Evolutionary conservation across 352 stramenopile genomes (phyloP), one percentile per base, ranked within the genome.

Genomic region (Pythium monospermum): DNA sequence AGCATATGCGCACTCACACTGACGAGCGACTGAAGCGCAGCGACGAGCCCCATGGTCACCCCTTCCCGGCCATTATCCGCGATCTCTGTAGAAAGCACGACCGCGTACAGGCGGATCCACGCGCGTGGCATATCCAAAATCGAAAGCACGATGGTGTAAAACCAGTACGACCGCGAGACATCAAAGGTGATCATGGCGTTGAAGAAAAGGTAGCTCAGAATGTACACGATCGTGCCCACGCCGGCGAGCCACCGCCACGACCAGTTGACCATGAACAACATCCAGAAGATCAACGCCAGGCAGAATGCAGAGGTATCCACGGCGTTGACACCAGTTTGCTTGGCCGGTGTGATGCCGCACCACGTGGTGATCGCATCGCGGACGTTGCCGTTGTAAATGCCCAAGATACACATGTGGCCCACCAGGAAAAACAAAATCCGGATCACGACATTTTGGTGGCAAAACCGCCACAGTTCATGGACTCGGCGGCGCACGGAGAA

Each of bases 11-110:
- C 52, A 8, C 48, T 50, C 15, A 70, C 55, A 27, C 39, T 62
- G 23, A 71, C 56, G 27, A 86, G 63, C 23, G 53, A 58, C 42
- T 81, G 67, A 22, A 77, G 65, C 2, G 74, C 83, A 16, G 81
- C 51, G 6, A 83, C 46, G 10, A 85, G 38, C 0, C 77, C 75
- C 31, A 84, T 67, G 1, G 66, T 83, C 30, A 71, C 71, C 6
- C 74, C 77, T 49, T 86, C 74, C 8, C 59, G 66, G 3, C 73
- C 77, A 5, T 71, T 61, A 16, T 76, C 59, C 3, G 75, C 61
- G 37, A 86, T 76, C 47, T 88, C 77, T 1, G 75, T 86, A 1
- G 62, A 64, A 1, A 64, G 53, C 11, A 84, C 23, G 27, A 83
- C 45, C 1, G 46, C 60, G 26, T 72, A 78, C 10, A 88, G 37